Base-by-base conservation (phyloP, 306 rosid genomes). In the Citrullus colocynthis region DNA sequence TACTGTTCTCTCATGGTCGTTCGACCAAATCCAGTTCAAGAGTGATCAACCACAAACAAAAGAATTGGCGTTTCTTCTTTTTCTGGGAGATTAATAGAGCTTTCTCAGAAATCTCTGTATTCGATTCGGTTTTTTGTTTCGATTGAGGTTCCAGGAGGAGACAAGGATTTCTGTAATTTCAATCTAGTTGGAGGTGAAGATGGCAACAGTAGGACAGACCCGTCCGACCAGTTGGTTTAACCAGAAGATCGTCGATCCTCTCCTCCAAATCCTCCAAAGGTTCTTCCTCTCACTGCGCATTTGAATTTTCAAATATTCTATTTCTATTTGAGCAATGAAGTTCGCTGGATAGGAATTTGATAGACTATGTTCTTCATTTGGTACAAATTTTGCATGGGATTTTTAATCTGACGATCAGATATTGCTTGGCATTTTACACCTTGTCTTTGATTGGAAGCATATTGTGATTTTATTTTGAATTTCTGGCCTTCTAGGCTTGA, bases 241-340 rank as follows among this genome's bases (percentile, higher is more conserved):
- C 32, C 84, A 48, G 57, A 93, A 89, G 83, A 42, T 93, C 80
- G 87, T 80, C 20, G 92, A 90, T 82, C 98, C 98, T 58, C 88
- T 93, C 64, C 62, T 84, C 64, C 70, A 84, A 75, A 91, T 93
- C 79, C 85, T 93, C 64, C 93, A 88, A 74, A 88, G 93, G 98
- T 93, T 51, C 36, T 60, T 67, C 39, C 15, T 74, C 75, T 78
- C n/a, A 32, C 11, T 52, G 58, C 69, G 34, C 44, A 54, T 82
- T 79, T 42, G 5, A 30, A 72, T 36, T 71, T 7, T 30, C 42
- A 49, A 72, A 72, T 28, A 16, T 48, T 18, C n/a, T 41, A 3
- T 74, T 18, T 36, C 30, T 37, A 10, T 6, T 28, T 52, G 34
- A 48, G 77, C 20, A 37, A 5, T 17, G 34, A 45, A 75, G 48